A percentile compares a stretch with the other conserved stretches of the same genome.
These are phyloP conservation scores for Solanum tarijense DNA, from an alignment of 257 asterid genomes.

Conservation along the genomic window DNA sequence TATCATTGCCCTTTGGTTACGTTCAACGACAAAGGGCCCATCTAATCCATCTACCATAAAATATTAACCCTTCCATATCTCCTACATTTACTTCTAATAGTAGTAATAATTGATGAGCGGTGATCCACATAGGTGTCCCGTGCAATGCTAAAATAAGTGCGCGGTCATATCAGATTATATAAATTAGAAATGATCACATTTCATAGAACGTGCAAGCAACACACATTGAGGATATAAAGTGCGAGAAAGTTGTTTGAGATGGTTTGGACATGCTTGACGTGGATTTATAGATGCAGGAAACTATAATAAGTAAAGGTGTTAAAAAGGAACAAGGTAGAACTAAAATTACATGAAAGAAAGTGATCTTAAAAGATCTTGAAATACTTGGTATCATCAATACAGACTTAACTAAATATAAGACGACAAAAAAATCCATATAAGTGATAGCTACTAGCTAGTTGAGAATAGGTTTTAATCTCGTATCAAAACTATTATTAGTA, in stretches of 20 bases:
- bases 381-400: background rate
- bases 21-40: background rate
- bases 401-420: background rate
- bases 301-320: background rate
- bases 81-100: background rate
- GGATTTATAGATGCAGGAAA: background rate
- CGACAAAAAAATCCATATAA: background rate
- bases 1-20: background rate
- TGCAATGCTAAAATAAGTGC: background rate
- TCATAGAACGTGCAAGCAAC: background rate
- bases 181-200: background rate
- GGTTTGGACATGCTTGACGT: background rate
- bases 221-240: background rate
- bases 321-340: background rate
- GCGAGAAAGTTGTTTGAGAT: background rate
- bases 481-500: background rate
- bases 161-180: background rate
- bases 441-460: background rate
- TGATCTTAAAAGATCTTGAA: background rate
- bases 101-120: background rate
- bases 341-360: background rate
- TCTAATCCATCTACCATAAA: background rate
- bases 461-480: background rate
- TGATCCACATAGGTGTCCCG: background rate
- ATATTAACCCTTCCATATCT: background rate